Evolutionary conservation across 768 basidiomycete genomes (phyloP).

Genomic region (Rhodotorula taiwanensis): DNA sequence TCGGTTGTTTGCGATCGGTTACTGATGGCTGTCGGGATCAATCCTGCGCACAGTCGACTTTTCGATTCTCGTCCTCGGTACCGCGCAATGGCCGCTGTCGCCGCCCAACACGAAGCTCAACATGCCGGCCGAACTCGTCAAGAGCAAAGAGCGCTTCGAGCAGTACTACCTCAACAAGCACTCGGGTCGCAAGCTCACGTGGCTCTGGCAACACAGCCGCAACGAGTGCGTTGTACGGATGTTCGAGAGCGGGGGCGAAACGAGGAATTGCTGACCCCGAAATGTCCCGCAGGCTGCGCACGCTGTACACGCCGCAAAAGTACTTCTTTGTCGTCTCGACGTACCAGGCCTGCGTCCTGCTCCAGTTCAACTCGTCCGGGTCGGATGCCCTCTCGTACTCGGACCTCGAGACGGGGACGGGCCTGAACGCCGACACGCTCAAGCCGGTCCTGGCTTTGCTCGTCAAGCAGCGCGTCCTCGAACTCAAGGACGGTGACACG

Average conservation of each 20-base stretch:
- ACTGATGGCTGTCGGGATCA: slow-evolving; percentile 15
- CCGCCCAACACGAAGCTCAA: slow-evolving; percentile 77
- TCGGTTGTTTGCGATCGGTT: too few species aligned
- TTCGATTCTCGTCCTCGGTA: slow-evolving; percentile 85
- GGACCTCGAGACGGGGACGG: slow-evolving; percentile 71
- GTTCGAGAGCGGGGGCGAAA: neutral
- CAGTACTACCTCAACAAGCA: slow-evolving; percentile 91
- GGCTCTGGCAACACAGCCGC: slow-evolving; percentile 98
- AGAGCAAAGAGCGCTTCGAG: slow-evolving; percentile 83
- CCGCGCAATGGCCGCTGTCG: slow-evolving; percentile 90
- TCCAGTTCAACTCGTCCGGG: slow-evolving; percentile 78
- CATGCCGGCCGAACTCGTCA: slow-evolving; percentile 76
- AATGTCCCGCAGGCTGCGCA: slow-evolving; percentile 53
- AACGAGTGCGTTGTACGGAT: slow-evolving; percentile 54
- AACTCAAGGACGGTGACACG: slow-evolving; percentile 76
- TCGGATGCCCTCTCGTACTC: slow-evolving; percentile 69
- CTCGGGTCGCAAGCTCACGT: slow-evolving; percentile 88
- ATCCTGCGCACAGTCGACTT: slow-evolving; percentile 59
- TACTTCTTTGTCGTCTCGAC: slow-evolving; percentile 93
- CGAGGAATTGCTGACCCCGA: neutral
- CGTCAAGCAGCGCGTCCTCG: slow-evolving; percentile 79
- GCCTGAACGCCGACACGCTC: slow-evolving; percentile 65
- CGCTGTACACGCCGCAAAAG: slow-evolving; percentile 86
- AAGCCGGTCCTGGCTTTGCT: slow-evolving; percentile 58
- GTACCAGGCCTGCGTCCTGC: slow-evolving; percentile 88